Conservation (phyloP, 1,284 basidiomycete genomes). For the Tilletiaria anomala region DNA sequence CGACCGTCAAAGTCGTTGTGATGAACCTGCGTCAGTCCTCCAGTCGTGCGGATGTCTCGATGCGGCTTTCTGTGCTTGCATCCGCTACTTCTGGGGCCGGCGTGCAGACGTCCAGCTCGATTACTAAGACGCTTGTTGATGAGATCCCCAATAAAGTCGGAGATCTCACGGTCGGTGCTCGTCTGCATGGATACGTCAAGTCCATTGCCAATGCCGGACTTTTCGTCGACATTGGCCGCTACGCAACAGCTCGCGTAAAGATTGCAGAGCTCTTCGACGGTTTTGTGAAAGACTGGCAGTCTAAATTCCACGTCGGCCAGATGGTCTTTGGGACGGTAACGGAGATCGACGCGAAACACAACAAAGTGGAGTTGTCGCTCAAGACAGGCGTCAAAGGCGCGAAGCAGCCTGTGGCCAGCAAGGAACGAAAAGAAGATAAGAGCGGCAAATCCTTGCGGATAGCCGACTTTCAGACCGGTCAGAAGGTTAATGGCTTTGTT, state of each 20-base stretch:
- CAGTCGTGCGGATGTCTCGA: no score
- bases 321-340: constrained; percentile 72
- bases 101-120: no score
- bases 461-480: constrained; percentile 31
- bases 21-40: no score
- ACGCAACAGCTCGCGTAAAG: constrained; percentile 75
- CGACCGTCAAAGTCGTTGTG: constrained; percentile 54
- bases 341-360: constrained; percentile 45
- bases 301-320: constrained; percentile 63
- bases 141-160: no score
- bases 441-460: constrained; percentile 1
- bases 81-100: no score
- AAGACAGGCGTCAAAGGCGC: constrained; percentile 43
- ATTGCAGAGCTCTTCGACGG: constrained; percentile 60
- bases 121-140: no score
- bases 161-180: constrained; percentile 55
- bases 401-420: constrained; percentile 44
- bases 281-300: constrained; percentile 93
- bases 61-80: no score
- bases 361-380: constrained; percentile 78
- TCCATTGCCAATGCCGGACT: constrained; percentile 70
- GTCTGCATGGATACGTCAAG: constrained; percentile 73
- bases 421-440: constrained; percentile 3
- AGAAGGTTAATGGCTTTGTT: constrained; percentile 39
- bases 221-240: constrained; percentile 73